phyloP scores from a whole-genome alignment of 1,284 basidiomycete species.

The Melampsora abietis-canadensis region DNA sequence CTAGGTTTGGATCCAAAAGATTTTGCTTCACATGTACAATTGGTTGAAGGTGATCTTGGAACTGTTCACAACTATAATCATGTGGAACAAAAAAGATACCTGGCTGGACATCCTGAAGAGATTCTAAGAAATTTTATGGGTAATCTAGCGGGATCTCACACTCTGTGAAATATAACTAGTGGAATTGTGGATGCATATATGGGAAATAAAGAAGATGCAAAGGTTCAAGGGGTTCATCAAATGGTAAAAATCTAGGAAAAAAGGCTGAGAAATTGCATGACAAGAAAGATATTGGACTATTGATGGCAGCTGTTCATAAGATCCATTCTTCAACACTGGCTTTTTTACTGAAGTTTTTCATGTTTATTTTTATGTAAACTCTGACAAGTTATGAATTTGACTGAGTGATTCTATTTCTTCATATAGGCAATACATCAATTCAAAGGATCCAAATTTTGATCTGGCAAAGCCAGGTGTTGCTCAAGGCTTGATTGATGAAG shows the following conservation, averaged over 20 bases:
- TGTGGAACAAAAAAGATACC: neutral
- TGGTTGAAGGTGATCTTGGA: constrained; percentile 23
- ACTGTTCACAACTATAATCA: constrained; percentile 19
- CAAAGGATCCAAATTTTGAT: neutral
- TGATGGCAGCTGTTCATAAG: constrained; percentile 1
- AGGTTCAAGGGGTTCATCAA: constrained; percentile 9
- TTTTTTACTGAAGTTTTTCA: constrained; percentile 10
- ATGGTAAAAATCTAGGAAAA: neutral
- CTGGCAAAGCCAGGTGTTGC: constrained; percentile 1
- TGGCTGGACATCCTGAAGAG: neutral
- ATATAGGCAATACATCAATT: neutral
- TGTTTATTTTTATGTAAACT: neutral
- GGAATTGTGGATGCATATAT: constrained; percentile 12
- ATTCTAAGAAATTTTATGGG: neutral
- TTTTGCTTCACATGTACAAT: constrained; percentile 10
- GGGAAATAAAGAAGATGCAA: neutral
- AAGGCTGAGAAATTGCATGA: constrained; percentile 1
- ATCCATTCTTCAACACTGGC: constrained; percentile 8
- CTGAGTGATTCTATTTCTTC: neutral
- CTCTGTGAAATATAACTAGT: constrained; percentile 16
- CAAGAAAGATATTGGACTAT: constrained; percentile 14
- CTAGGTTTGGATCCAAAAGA: neutral
- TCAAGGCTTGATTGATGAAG: neutral
- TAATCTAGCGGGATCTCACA: constrained; percentile 11
- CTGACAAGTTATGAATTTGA: neutral